phyloP scores from a whole-genome alignment of 768 basidiomycete species.

The Cystofilobasidium bisporidii region DNA sequence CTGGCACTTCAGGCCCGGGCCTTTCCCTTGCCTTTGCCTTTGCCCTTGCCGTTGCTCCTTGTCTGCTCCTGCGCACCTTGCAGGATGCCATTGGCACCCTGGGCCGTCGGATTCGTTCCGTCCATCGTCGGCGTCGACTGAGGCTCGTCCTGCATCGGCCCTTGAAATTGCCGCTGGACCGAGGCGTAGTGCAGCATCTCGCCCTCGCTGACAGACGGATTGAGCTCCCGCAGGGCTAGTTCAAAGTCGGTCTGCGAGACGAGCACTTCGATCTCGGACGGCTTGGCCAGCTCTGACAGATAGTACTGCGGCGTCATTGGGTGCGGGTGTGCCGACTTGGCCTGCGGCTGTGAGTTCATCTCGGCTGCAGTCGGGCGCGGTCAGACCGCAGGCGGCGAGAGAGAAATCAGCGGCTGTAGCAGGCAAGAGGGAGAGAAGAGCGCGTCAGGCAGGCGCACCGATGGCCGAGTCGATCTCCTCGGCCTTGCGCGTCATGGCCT shows the following conservation, averaged over 20 bases:
- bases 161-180: conserved; percentile 17
- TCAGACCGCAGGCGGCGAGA: too few relatives aligned
- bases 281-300: conserved; percentile 65
- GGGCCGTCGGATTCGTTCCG: background rate
- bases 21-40: conserved; percentile 7
- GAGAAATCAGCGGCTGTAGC: background rate
- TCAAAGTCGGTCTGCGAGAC: conserved; percentile 69
- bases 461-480: conserved; percentile 66
- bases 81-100: background rate
- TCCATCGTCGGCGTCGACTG: background rate
- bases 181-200: conserved; percentile 24
- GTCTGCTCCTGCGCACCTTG: background rate
- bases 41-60: conserved; percentile 9
- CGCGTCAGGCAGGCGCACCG: conserved; percentile 42
- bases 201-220: conserved; percentile 33
- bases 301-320: conserved; percentile 84
- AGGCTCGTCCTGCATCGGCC: background rate
- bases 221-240: conserved; percentile 52
- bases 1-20: conserved; percentile 1
- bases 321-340: conserved; percentile 44
- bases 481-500: conserved; percentile 85
- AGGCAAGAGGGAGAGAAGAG: background rate
- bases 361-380: conserved; percentile 30
- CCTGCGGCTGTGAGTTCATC: conserved; percentile 45
- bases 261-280: conserved; percentile 61